phyloP scores from a whole-genome alignment of 2,329 filamentous ascomycete species.

The Escovopsis sp. region DNA sequence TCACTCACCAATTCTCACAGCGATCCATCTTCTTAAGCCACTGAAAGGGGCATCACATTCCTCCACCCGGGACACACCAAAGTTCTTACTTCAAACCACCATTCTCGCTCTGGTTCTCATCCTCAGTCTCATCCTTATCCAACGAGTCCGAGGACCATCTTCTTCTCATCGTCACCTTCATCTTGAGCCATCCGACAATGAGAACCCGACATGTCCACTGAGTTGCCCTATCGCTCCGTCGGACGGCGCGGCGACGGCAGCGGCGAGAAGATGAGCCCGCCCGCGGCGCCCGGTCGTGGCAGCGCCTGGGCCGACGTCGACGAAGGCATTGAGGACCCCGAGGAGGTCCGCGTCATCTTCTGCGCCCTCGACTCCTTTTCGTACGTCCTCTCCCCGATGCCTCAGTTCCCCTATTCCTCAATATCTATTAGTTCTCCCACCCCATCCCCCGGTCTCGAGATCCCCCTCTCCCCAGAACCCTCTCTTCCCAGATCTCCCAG shows the following conservation, averaged over 20 bases:
- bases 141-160: too few relatives aligned
- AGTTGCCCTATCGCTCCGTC: conserved; percentile 2
- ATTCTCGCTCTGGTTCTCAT: neutral
- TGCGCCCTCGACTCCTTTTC: conserved; percentile 77
- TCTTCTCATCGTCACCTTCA: too few relatives aligned
- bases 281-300: conserved; percentile 18
- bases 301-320: conserved; percentile 45
- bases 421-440: neutral
- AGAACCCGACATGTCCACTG: conserved; percentile 2
- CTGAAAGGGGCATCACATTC: too few relatives aligned
- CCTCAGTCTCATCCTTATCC: neutral
- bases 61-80: too few relatives aligned
- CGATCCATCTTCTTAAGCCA: too few relatives aligned
- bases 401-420: neutral
- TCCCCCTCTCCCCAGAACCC: neutral
- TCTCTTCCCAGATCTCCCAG: neutral
- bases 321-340: conserved; percentile 54
- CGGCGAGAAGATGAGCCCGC: conserved; percentile 2
- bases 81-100: neutral
- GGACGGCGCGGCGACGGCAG: conserved; percentile 1
- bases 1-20: too few relatives aligned
- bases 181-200: conserved; percentile 2
- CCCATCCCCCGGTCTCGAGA: too few relatives aligned
- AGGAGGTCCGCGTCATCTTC: conserved; percentile 68
- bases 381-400: conserved; percentile 37